These are phyloP conservation scores for Aspergillus sp. DNA, from an alignment of 2,329 filamentous ascomycete genomes.

Conservation along the genomic window DNA sequence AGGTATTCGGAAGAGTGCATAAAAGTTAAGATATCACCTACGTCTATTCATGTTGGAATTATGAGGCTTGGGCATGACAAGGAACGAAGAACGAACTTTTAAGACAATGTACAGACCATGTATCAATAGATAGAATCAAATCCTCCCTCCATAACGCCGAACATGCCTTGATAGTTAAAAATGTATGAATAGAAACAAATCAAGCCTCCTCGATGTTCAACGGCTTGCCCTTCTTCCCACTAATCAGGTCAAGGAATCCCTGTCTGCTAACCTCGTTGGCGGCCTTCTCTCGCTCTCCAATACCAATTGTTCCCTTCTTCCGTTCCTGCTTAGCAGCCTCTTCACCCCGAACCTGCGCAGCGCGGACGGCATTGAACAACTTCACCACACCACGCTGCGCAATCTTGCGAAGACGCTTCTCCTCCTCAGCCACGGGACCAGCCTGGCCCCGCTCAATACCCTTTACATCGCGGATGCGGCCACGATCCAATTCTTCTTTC, in stretches of 20 bases:
- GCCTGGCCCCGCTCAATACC: conserved; percentile 51
- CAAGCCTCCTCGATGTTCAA: conserved; percentile 40
- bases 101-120: conserved; percentile 8
- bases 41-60: background rate
- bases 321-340: conserved; percentile 63
- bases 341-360: conserved; percentile 81
- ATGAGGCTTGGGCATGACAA: conserved; percentile 8
- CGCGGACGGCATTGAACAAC: conserved; percentile 90
- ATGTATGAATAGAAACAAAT: conserved; percentile 6
- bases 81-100: conserved; percentile 23
- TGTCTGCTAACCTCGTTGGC: conserved; percentile 95
- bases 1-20: background rate
- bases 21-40: background rate
- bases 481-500: conserved; percentile 72
- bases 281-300: conserved; percentile 74
- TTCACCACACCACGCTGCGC: conserved; percentile 91
- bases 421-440: conserved; percentile 57
- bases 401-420: conserved; percentile 75
- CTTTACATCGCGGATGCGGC: conserved; percentile 79
- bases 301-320: conserved; percentile 68
- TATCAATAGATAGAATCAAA: conserved; percentile 2
- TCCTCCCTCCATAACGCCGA: conserved; percentile 24
- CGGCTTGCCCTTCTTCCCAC: conserved; percentile 48
- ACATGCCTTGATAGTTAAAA: conserved; percentile 21
- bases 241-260: conserved; percentile 88